Base-by-base conservation (phyloP, 2,329 filamentous ascomycete species). In the Colletotrichum lentis region DNA sequence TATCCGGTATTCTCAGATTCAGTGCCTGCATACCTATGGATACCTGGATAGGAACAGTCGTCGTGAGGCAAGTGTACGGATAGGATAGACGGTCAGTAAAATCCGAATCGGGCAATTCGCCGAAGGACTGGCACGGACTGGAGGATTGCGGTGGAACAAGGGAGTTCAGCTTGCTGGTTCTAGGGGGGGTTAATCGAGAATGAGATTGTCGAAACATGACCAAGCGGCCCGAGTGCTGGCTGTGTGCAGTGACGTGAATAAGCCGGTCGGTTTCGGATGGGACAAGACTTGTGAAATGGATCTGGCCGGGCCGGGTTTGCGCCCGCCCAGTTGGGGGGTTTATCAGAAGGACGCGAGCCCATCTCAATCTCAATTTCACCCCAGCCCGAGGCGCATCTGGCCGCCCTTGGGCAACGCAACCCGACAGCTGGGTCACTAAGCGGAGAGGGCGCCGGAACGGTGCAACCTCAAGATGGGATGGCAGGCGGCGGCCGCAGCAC, bases 401-500 rank as follows among this genome's bases (percentile, higher is more conserved):
- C 8, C 11, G 56, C 8, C 11, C 43, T 27, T 27, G 39, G 47
- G 24, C 39, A 53, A 53, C 55, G n/a, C 39, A 61, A 65, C 62
- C 64, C 54, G 44, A 63, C 60, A 67, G 60, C 39, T 52, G 64
- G 64, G 64, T 53, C 53, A 50, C 46, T 55, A 41, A 58, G 50
- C 50, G 41, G 22, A 62, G 49, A 41, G 46, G 31, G 37, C 24
- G 47, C 37, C 49, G 46, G 50, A 46, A 56, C 22, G 50, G 58
- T 61, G 44, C 59, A 55, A 50, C 52, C 62, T 63, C 44, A 44
- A 57, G 59, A 57, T 64, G 43, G 41, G 64, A 64, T 67, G 64
- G 64, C 64, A 67, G 61, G 60, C 22, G 60, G 61, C 27, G 53
- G 47, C 52, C 20, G 41, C 53, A 59, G 61, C 60, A 67, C 61